Percentiles rank a stretch among this genome's conserved stretches.
phyloP scores from a whole-genome alignment of 768 basidiomycete species.

The Lactarius hengduanensis region DNA sequence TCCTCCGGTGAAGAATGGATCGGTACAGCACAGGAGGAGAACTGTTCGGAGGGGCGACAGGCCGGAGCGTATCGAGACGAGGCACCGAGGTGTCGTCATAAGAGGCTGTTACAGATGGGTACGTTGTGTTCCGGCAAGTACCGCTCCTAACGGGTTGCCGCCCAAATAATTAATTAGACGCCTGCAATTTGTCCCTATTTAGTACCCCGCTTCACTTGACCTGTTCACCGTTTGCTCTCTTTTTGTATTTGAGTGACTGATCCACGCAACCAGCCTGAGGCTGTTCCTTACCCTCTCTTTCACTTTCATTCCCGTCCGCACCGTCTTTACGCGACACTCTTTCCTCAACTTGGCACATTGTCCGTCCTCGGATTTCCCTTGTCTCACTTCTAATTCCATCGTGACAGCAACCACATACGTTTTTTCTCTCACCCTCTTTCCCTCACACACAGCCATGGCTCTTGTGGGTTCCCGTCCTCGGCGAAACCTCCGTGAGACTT shows the following conservation, averaged over 20 bases:
- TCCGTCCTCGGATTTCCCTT: not conserved
- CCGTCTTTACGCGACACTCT: not conserved
- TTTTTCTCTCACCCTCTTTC: not conserved
- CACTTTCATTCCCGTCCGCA: not conserved
- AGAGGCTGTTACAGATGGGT: not conserved
- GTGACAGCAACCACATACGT: not conserved
- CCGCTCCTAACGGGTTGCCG: not conserved
- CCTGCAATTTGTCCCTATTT: not conserved
- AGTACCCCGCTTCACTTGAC: not conserved
- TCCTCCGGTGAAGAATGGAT: not conserved
- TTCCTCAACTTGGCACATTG: not conserved
- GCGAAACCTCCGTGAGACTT: constrained; percentile 5
- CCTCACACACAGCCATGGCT: not conserved
- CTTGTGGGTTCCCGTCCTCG: constrained; percentile 12
- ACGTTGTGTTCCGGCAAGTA: not conserved
- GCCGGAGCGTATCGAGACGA: not conserved
- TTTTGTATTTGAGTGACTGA: not conserved
- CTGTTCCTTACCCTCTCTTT: not conserved
- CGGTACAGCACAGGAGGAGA: not conserved
- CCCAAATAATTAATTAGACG: not conserved
- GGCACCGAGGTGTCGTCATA: not conserved
- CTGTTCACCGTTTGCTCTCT: not conserved
- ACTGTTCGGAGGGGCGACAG: no score
- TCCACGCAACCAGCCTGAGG: not conserved
- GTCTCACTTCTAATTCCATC: not conserved